Evolutionary conservation across 495 filamentous ascomycete species (phyloP).

Genomic region (Aspergillus asperescens): DNA sequence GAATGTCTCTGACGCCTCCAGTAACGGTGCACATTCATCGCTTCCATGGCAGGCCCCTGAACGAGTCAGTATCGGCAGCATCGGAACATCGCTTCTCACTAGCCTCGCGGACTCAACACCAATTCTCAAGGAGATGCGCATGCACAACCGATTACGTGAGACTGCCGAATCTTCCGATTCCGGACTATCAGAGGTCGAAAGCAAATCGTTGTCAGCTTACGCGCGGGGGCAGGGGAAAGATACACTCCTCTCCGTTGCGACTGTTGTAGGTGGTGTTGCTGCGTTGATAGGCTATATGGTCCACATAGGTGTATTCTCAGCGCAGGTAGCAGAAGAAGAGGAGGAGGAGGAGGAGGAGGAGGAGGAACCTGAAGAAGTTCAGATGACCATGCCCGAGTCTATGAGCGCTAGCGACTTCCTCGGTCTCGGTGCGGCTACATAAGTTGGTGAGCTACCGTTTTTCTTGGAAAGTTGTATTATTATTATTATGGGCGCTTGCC

Average conservation of each 20-base stretch:
- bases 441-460: not conserved
- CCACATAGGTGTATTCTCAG: conserved; percentile 28
- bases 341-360: conserved; percentile 15
- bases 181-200: conserved; percentile 25
- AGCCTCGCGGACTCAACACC: conserved; percentile 40
- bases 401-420: conserved; percentile 23
- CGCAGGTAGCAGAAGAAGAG: conserved; percentile 16
- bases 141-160: conserved; percentile 32
- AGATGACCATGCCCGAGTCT: conserved; percentile 6
- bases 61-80: conserved; percentile 28
- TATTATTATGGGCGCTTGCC: not conserved
- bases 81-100: conserved; percentile 35
- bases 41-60: conserved; percentile 38
- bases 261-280: conserved; percentile 32
- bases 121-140: conserved; percentile 35
- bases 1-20: conserved; percentile 26
- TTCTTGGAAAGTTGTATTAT: not conserved
- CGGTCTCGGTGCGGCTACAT: not conserved
- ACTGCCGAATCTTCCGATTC: conserved; percentile 26
- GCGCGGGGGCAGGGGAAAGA: conserved; percentile 31
- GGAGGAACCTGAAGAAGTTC: not conserved
- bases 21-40: conserved; percentile 4
- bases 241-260: conserved; percentile 34
- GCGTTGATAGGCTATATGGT: conserved; percentile 41
- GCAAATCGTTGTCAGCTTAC: conserved; percentile 22